Percentiles rank a stretch among this genome's conserved stretches.
Evolutionary conservation across 1,284 basidiomycete genomes (phyloP).

Genomic region (Paramarasmius palmivorus): DNA sequence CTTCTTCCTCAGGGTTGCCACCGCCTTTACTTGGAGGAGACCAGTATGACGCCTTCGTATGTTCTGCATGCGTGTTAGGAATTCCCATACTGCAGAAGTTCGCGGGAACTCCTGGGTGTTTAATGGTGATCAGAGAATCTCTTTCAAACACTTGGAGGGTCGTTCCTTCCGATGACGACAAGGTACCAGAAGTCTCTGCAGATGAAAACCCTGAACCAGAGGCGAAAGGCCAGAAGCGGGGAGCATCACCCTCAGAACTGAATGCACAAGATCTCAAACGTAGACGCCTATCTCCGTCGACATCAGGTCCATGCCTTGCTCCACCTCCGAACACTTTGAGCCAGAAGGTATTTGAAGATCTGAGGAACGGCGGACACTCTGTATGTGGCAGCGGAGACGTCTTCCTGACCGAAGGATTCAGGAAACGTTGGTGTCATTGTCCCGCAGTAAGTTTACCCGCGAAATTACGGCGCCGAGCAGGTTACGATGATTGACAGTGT

Average conservation of each 20-base stretch:
- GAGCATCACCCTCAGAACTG: constrained; percentile 38
- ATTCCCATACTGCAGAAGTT: constrained; percentile 55
- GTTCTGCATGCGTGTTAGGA: constrained; percentile 58
- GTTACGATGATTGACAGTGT: constrained; percentile 44
- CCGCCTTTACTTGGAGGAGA: constrained; percentile 61
- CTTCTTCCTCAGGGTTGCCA: constrained; percentile 63
- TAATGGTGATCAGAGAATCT: constrained; percentile 60
- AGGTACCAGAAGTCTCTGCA: constrained; percentile 22
- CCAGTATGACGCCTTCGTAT: constrained; percentile 74
- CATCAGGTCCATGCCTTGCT: constrained; percentile 45
- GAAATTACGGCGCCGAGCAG: constrained; percentile 2
- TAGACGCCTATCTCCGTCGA: constrained; percentile 33
- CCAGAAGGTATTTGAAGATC: constrained; percentile 38
- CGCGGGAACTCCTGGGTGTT: constrained; percentile 63
- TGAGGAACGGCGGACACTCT: constrained; percentile 21
- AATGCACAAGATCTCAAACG: constrained; percentile 50
- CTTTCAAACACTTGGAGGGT: constrained; percentile 49
- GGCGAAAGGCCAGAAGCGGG: constrained; percentile 48
- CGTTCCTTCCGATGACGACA: constrained; percentile 32
- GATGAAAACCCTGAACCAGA: constrained; percentile 21
- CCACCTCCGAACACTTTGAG: constrained; percentile 45
- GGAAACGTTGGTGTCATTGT: constrained; percentile 75
- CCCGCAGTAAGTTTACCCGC: constrained; percentile 41
- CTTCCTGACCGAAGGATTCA: constrained; percentile 71
- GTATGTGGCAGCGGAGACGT: constrained; percentile 62